phyloP scores from a whole-genome alignment of 2,329 filamentous ascomycete genomes.

The Graphilbum ipis-grandicollis region DNA sequence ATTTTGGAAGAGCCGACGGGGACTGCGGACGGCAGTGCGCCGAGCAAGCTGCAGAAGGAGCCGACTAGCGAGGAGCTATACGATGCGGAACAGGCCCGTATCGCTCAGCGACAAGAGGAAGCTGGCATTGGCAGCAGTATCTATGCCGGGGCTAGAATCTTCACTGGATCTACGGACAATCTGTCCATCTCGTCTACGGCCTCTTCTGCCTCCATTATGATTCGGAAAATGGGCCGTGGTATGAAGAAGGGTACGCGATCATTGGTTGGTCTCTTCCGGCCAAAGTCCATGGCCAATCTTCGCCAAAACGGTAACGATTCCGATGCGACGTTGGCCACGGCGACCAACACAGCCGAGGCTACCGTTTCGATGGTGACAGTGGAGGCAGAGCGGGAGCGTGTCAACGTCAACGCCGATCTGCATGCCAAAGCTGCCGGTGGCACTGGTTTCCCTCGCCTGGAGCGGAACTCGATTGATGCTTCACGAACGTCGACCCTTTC shows the following conservation, averaged over 20 bases:
- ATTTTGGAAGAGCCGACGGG: conserved; percentile 35
- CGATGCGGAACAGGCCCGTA: conserved; percentile 79
- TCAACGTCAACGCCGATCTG: conserved; percentile 59
- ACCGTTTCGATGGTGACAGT: conserved; percentile 90
- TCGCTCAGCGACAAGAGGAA: conserved; percentile 84
- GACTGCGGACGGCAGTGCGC: conserved; percentile 2
- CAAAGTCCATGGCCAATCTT: conserved; percentile 76
- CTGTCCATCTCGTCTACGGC: conserved; percentile 80
- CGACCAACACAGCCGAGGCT: no score
- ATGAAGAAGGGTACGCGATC: conserved; percentile 89
- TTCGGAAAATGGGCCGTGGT: conserved; percentile 97
- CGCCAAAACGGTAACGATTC: no score
- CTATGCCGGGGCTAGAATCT: conserved; percentile 73
- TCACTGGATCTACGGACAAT: conserved; percentile 86
- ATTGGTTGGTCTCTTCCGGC: conserved; percentile 83
- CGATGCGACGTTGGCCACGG: conserved; percentile 21
- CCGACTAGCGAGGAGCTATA: conserved; percentile 45
- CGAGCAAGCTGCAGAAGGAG: conserved; percentile 47
- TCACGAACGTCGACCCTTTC: conserved; percentile 25
- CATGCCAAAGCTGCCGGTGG: conserved; percentile 51
- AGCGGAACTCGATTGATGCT: conserved; percentile 65
- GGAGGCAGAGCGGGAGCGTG: conserved; percentile 74
- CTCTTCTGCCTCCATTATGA: conserved; percentile 81
- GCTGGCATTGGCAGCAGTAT: conserved; percentile 84
- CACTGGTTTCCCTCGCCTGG: conserved; percentile 70